Conservation (phyloP, 1,139 yeast genomes). For the Magnusiomyces starmeri region DNA sequence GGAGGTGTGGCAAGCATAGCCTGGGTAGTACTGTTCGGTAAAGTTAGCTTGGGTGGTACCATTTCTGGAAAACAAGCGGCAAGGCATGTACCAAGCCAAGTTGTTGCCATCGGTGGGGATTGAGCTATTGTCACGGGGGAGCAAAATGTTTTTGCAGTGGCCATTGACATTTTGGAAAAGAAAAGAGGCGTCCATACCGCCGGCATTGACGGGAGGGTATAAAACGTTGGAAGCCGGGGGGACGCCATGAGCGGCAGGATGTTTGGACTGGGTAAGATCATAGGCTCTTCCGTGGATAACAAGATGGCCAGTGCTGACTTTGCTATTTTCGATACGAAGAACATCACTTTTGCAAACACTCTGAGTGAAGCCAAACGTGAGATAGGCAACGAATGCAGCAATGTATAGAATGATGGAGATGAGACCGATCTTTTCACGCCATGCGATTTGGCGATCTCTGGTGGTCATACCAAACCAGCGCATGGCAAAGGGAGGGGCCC, state of each 20-base stretch:
- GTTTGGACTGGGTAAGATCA: slow-evolving; percentile 60
- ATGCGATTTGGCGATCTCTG: slow-evolving; percentile 80
- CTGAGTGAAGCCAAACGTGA: slow-evolving; percentile 86
- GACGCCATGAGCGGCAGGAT: slow-evolving; percentile 78
- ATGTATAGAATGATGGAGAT: slow-evolving; percentile 64
- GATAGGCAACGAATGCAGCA: slow-evolving; percentile 74
- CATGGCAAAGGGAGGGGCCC: slow-evolving; percentile 81
- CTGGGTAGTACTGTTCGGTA: slow-evolving; percentile 52
- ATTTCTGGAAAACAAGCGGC: slow-evolving; percentile 60
- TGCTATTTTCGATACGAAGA: slow-evolving; percentile 50
- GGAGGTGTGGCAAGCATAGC: slow-evolving; percentile 91
- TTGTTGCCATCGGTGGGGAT: slow-evolving; percentile 62
- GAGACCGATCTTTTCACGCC: slow-evolving; percentile 93
- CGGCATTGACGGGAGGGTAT: slow-evolving; percentile 81
- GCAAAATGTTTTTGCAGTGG: slow-evolving; percentile 73
- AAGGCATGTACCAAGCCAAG: slow-evolving; percentile 96
- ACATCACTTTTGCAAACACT: slow-evolving; percentile 62
- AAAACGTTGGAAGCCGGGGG: slow-evolving; percentile 58
- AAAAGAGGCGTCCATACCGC: slow-evolving; percentile 83
- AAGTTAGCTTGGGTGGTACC: slow-evolving; percentile 63
- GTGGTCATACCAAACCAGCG: slow-evolving; percentile 69
- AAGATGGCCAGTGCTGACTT: slow-evolving; percentile 53
- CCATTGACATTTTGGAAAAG: slow-evolving; percentile 94
- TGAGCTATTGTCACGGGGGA: slow-evolving; percentile 60
- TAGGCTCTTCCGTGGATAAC: slow-evolving; percentile 79